phyloP scores from a whole-genome alignment of 2,329 filamentous ascomycete species.

The Aspergillus candidus region DNA sequence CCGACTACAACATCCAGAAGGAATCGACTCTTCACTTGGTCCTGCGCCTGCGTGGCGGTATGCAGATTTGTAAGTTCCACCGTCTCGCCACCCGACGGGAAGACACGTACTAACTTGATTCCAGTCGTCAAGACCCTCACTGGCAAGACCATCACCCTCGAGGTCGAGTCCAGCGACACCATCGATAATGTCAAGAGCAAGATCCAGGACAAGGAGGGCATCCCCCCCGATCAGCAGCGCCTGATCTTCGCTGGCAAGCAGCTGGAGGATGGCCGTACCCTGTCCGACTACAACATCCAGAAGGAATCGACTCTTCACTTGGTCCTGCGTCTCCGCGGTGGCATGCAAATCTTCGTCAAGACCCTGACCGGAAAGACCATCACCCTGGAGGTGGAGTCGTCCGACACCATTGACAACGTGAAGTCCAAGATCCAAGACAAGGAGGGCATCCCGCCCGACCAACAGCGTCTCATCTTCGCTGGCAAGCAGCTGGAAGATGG shows the following conservation, averaged over 20 bases:
- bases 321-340: constrained; percentile 80
- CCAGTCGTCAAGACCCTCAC: constrained; percentile 54
- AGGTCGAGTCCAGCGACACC: constrained; percentile 69
- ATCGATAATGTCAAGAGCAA: constrained; percentile 97
- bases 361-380: constrained; percentile 79
- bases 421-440: constrained; percentile 82
- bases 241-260: constrained; percentile 96
- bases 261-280: constrained; percentile 85
- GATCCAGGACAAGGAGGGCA: constrained; percentile 97
- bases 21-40: constrained; percentile 67
- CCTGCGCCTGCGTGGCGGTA: constrained; percentile 62
- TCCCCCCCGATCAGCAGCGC: constrained; percentile 92
- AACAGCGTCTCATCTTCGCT: constrained; percentile 88
- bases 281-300: constrained; percentile 92
- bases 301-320: constrained; percentile 84
- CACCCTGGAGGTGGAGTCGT: constrained; percentile 82
- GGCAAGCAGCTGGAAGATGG: constrained; percentile 93
- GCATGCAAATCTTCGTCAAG: constrained; percentile 58
- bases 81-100: constrained; percentile 9
- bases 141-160: constrained; percentile 60
- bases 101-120: constrained; percentile 9
- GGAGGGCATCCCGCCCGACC: constrained; percentile 85
- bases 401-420: constrained; percentile 89
- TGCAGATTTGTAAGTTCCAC: constrained; percentile 54
- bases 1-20: constrained; percentile 54